Evolutionary conservation across 2,329 filamentous ascomycete genomes (phyloP).

Genomic region (Tolypocladium sp.): DNA sequence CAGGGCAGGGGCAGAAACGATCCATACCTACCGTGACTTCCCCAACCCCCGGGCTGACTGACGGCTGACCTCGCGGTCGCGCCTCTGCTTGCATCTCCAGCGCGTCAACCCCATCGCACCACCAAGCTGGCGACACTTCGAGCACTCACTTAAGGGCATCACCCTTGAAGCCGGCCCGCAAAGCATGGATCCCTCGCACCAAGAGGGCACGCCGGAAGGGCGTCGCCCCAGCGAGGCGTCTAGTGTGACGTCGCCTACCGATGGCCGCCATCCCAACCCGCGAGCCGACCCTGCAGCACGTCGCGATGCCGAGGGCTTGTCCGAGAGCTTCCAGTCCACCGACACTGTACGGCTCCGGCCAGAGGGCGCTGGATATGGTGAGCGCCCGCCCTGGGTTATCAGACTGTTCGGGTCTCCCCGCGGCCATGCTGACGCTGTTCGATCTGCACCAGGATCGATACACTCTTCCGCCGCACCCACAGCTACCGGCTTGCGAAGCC

Average conservation of each 20-base stretch:
- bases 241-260: constrained; percentile 36
- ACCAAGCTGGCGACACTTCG: background rate
- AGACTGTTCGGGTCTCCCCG: background rate
- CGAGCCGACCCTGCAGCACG: constrained; percentile 23
- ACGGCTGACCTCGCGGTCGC: background rate
- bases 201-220: constrained; percentile 22
- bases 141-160: background rate
- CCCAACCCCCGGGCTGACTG: background rate
- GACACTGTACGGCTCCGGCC: constrained; percentile 51
- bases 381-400: constrained; percentile 3
- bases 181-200: constrained; percentile 35
- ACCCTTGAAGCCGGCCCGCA: constrained; percentile 3
- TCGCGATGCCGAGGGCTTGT: constrained; percentile 32
- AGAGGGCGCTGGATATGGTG: constrained; percentile 46
- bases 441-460: constrained; percentile 8
- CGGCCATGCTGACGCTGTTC: background rate
- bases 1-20: background rate
- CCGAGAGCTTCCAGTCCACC: constrained; percentile 48
- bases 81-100: background rate
- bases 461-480: constrained; percentile 6
- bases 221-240: constrained; percentile 28
- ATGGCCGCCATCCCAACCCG: constrained; percentile 33
- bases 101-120: background rate
- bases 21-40: background rate
- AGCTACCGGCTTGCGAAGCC: constrained; percentile 18